Conservation (phyloP, 2,329 filamentous ascomycete species). For the Cladorrhinum sp. region DNA sequence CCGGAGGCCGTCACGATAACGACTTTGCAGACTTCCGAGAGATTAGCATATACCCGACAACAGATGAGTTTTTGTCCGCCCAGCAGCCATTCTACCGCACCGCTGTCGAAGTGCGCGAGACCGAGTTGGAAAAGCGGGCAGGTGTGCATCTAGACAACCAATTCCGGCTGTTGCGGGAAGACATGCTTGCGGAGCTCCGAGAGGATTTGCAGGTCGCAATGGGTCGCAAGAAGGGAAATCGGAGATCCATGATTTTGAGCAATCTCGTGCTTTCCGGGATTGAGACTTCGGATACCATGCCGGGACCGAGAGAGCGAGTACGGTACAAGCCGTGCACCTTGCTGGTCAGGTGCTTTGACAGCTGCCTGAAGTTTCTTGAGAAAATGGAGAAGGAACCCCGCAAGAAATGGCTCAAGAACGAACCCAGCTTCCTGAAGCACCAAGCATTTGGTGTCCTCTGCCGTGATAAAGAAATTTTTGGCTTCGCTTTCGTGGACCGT, state of each 20-base stretch:
- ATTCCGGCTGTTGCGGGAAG: slow-evolving; percentile 68
- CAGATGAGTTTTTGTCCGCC: slow-evolving; percentile 58
- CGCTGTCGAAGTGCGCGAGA: slow-evolving; percentile 47
- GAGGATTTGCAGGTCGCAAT: slow-evolving; percentile 55
- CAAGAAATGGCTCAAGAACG: slow-evolving; percentile 45
- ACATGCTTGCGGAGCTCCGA: slow-evolving; percentile 65
- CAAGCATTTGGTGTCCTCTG: slow-evolving; percentile 60
- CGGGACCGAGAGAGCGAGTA: too few species aligned
- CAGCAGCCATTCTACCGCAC: slow-evolving; percentile 54
- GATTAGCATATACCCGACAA: slow-evolving; percentile 63
- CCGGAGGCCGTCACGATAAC: slow-evolving; percentile 73
- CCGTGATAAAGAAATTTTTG: slow-evolving; percentile 48
- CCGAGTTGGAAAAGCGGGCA: slow-evolving; percentile 37
- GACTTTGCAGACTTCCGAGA: slow-evolving; percentile 60
- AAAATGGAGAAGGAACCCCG: slow-evolving; percentile 30
- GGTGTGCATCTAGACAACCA: slow-evolving; percentile 64
- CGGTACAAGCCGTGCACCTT: slow-evolving; percentile 37
- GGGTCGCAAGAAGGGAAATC: slow-evolving; percentile 46
- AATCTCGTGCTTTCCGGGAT: slow-evolving; percentile 39
- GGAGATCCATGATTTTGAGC: slow-evolving; percentile 38
- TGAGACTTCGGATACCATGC: slow-evolving; percentile 32
- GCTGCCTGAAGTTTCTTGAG: slow-evolving; percentile 45
- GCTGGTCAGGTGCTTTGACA: slow-evolving; percentile 35
- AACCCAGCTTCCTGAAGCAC: slow-evolving; percentile 54
- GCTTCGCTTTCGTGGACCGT: slow-evolving; percentile 58